phyloP scores from a whole-genome alignment of 495 filamentous ascomycete genomes.

The Tuber indicum region DNA sequence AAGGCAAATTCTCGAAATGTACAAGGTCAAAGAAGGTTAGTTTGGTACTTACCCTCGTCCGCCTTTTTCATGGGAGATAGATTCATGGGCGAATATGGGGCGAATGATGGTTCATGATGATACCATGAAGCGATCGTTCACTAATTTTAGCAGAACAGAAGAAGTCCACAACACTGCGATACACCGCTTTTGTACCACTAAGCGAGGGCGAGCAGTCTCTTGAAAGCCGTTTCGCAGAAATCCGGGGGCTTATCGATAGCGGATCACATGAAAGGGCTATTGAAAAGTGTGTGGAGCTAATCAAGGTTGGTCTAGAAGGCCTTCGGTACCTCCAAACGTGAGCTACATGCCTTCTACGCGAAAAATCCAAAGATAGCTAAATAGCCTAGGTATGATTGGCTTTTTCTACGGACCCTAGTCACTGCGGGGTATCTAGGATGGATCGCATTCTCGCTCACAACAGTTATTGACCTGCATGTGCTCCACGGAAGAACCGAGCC shows the following conservation, averaged over 20 bases:
- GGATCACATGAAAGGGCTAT: constrained; percentile 69
- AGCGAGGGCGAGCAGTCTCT: constrained; percentile 58
- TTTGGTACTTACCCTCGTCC: background rate
- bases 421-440: constrained; percentile 92
- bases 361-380: background rate
- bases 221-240: constrained; percentile 60
- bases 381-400: constrained; percentile 71
- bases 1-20: constrained; percentile 89
- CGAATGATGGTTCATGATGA: constrained; percentile 22
- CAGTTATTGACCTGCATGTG: constrained; percentile 83
- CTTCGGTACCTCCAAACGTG: constrained; percentile 88
- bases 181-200: constrained; percentile 60
- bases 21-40: constrained; percentile 74
- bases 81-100: too few species aligned
- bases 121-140: background rate
- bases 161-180: constrained; percentile 64
- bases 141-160: constrained; percentile 54
- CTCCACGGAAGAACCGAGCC: constrained; percentile 64
- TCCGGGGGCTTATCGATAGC: constrained; percentile 60
- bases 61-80: background rate
- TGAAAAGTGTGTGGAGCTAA: constrained; percentile 62
- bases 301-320: constrained; percentile 71
- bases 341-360: background rate
- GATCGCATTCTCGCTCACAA: constrained; percentile 91
- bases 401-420: constrained; percentile 90